A percentile compares a stretch with the other conserved stretches of the same genome.
These are phyloP conservation scores for Lophiostoma macrostomum DNA, from an alignment of 495 filamentous ascomycete species.

Conservation along the genomic window DNA sequence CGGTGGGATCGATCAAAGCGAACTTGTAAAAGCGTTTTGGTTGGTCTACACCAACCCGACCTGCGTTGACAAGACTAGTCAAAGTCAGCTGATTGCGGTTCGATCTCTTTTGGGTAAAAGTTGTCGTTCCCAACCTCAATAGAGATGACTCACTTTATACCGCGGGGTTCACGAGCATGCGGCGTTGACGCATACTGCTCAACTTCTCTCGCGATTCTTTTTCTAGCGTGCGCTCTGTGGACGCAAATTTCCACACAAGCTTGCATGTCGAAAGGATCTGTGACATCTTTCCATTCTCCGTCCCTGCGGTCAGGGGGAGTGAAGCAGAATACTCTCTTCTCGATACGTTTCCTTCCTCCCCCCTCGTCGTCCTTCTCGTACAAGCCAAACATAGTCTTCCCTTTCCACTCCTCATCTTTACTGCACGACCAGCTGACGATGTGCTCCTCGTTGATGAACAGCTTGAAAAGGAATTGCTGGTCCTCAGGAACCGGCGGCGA, in stretches of 20 bases:
- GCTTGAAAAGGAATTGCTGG: constrained; percentile 45
- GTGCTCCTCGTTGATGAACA: constrained; percentile 39
- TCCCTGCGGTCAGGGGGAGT: not conserved
- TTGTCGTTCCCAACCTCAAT: no score
- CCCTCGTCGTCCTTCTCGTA: constrained; percentile 25
- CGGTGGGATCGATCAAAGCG: constrained; percentile 44
- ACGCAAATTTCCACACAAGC: constrained; percentile 42
- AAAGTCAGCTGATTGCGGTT: no score
- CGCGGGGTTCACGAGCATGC: constrained; percentile 2
- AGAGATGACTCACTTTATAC: constrained; percentile 28
- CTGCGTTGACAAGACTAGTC: constrained; percentile 40
- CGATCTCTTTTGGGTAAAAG: no score
- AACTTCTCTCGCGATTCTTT: constrained; percentile 34
- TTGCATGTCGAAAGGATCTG: constrained; percentile 4
- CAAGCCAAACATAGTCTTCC: constrained; percentile 45
- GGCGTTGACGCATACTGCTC: constrained; percentile 22
- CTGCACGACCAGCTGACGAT: constrained; percentile 45
- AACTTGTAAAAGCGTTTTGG: constrained; percentile 46
- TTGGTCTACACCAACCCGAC: constrained; percentile 31
- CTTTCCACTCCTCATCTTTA: constrained; percentile 39
- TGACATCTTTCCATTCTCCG: constrained; percentile 12
- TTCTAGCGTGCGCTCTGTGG: constrained; percentile 39
- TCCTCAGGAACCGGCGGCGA: constrained; percentile 37
- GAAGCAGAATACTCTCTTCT: constrained; percentile 42
- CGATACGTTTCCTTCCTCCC: constrained; percentile 31